phyloP scores from a whole-genome alignment of 2,329 filamentous ascomycete genomes.

The Scopulariopsis brevicaulis region DNA sequence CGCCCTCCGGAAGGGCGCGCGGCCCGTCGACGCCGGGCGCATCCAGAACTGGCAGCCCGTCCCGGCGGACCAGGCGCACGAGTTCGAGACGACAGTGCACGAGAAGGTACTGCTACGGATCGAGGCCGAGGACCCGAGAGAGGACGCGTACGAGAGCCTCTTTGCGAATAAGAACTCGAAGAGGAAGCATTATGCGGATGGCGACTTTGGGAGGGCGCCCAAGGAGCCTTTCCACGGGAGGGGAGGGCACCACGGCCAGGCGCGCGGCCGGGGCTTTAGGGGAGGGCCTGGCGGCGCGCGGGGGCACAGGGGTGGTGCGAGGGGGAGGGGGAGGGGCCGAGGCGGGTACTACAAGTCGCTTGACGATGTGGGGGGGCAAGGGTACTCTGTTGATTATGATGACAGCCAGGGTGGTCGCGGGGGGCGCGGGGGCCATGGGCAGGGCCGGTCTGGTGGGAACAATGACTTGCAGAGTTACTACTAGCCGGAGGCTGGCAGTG shows the following conservation, averaged over 20 bases:
- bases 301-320: conserved; percentile 24
- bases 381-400: conserved; percentile 34
- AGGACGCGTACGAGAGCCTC: conserved; percentile 52
- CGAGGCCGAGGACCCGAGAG: conserved; percentile 54
- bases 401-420: conserved; percentile 18
- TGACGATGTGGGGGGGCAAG: conserved; percentile 48
- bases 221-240: conserved; percentile 8
- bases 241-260: conserved; percentile 19
- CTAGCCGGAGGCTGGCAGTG: conserved; percentile 9
- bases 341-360: conserved; percentile 51
- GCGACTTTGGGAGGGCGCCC: neutral
- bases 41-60: conserved; percentile 80
- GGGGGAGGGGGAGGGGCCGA: conserved; percentile 35
- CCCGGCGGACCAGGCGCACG: conserved; percentile 55
- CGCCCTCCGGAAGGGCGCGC: conserved; percentile 62
- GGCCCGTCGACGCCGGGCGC: conserved; percentile 67
- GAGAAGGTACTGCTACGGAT: conserved; percentile 79
- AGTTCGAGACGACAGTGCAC: conserved; percentile 73
- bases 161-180: conserved; percentile 50
- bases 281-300: conserved; percentile 19
- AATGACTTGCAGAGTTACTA: conserved; percentile 29
- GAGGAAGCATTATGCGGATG: conserved; percentile 46
- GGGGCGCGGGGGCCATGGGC: conserved; percentile 6
- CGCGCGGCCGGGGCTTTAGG: conserved; percentile 21
- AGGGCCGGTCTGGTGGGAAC: conserved; percentile 12